phyloP scores from a whole-genome alignment of 208 protist genomes.

The Crithidia sp. region DNA sequence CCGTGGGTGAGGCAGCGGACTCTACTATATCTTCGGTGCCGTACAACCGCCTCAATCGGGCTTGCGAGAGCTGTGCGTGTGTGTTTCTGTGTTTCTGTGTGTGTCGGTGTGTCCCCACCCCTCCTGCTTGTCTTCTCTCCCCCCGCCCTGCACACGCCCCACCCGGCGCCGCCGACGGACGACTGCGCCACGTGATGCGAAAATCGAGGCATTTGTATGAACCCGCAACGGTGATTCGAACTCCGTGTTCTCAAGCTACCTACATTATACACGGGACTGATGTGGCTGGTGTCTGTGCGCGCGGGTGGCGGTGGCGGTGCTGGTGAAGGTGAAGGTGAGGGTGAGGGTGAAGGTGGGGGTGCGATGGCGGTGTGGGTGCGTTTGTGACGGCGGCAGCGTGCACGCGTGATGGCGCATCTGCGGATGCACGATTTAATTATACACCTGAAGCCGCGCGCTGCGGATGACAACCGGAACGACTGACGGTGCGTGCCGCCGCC shows the following conservation, averaged over 20 bases:
- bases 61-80: constrained; percentile 27
- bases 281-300: background rate
- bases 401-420: too few relatives aligned
- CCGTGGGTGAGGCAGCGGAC: constrained; percentile 41
- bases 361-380: too few relatives aligned
- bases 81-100: background rate
- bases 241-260: constrained; percentile 61
- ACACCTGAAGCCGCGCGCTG: too few relatives aligned
- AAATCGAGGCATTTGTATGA: constrained; percentile 70
- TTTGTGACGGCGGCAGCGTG: too few relatives aligned
- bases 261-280: constrained; percentile 56
- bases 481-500: too few relatives aligned
- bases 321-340: too few relatives aligned
- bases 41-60: constrained; percentile 33
- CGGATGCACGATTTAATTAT: too few relatives aligned
- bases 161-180: background rate
- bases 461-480: too few relatives aligned
- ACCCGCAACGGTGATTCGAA: constrained; percentile 52
- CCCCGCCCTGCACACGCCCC: background rate
- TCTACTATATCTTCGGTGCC: constrained; percentile 28
- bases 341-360: too few relatives aligned
- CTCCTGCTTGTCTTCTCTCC: background rate
- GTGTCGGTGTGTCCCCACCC: background rate
- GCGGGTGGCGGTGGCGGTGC: background rate
- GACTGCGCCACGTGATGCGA: constrained; percentile 4